Conservation (phyloP, 2,329 filamentous ascomycete genomes). For the Cadophora sp. region DNA sequence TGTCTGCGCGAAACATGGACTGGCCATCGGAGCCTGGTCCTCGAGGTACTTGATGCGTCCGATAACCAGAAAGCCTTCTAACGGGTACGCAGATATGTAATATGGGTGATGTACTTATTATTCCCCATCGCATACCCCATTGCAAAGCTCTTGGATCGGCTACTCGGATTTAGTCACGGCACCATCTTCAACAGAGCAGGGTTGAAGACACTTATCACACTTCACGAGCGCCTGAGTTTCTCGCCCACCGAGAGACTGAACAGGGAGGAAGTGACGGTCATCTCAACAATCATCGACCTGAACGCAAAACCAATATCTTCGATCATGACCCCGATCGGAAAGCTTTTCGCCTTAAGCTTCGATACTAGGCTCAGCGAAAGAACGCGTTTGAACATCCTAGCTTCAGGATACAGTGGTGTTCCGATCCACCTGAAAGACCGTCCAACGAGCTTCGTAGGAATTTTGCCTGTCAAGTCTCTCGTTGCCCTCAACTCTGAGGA, state of each 20-base stretch:
- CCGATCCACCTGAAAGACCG: constrained; percentile 87
- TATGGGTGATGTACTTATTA: constrained; percentile 88
- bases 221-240: constrained; percentile 59
- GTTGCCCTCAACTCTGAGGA: constrained; percentile 98
- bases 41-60: constrained; percentile 41
- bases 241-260: constrained; percentile 74
- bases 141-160: constrained; percentile 88
- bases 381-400: constrained; percentile 90
- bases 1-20: constrained; percentile 90
- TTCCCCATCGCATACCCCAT: constrained; percentile 90
- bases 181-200: constrained; percentile 97
- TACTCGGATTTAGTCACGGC: constrained; percentile 91
- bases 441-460: constrained; percentile 85
- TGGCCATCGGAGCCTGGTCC: constrained; percentile 81
- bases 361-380: constrained; percentile 88
- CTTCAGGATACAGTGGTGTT: constrained; percentile 90
- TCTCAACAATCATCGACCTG: constrained; percentile 89
- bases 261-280: constrained; percentile 96
- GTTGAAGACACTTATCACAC: constrained; percentile 88
- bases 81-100: constrained; percentile 54
- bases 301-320: constrained; percentile 90
- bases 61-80: neutral
- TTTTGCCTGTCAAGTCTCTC: constrained; percentile 95
- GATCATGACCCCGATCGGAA: constrained; percentile 97
- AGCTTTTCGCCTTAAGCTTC: constrained; percentile 90